These are phyloP conservation scores for Suhomyces tanzawaensis DNA, from an alignment of 805 yeast species.

Conservation along the genomic window DNA sequence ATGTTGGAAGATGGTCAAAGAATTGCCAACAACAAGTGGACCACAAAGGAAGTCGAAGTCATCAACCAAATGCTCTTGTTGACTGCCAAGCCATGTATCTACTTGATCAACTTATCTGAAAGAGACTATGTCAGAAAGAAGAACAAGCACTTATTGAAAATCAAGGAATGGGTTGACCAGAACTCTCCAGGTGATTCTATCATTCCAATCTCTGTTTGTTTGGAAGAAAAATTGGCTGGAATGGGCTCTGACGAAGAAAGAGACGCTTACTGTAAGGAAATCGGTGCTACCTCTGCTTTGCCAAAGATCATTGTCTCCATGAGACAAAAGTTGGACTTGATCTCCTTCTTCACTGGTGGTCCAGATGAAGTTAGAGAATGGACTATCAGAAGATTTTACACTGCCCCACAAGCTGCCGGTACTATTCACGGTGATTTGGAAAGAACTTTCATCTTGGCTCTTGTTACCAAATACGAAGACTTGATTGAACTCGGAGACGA, in stretches of 20 bases:
- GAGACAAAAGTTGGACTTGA: constrained; percentile 83
- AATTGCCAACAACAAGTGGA: constrained; percentile 85
- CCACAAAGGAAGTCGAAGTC: constrained; percentile 84
- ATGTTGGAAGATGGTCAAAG: constrained; percentile 82
- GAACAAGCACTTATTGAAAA: constrained; percentile 79
- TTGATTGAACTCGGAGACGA: constrained; percentile 74
- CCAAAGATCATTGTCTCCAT: constrained; percentile 83
- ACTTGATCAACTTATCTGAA: constrained; percentile 86
- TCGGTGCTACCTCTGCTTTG: constrained; percentile 76
- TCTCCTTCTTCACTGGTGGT: constrained; percentile 95
- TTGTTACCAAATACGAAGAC: constrained; percentile 83
- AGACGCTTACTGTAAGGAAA: constrained; percentile 67
- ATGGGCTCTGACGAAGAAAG: constrained; percentile 84
- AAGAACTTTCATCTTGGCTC: constrained; percentile 92
- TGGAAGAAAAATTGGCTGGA: constrained; percentile 87
- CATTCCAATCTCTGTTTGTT: constrained; percentile 88
- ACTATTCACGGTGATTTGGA: constrained; percentile 94
- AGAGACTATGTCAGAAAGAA: constrained; percentile 82
- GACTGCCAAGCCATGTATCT: constrained; percentile 94
- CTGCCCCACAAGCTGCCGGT: constrained; percentile 99
- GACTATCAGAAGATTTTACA: constrained; percentile 89
- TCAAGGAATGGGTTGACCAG: constrained; percentile 87
- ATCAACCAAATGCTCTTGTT: constrained; percentile 83
- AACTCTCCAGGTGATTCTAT: constrained; percentile 82
- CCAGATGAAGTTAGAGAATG: constrained; percentile 97